These are phyloP conservation scores for Thielaviopsis euricoi DNA, from an alignment of 2,329 filamentous ascomycete genomes.

Conservation along the genomic window DNA sequence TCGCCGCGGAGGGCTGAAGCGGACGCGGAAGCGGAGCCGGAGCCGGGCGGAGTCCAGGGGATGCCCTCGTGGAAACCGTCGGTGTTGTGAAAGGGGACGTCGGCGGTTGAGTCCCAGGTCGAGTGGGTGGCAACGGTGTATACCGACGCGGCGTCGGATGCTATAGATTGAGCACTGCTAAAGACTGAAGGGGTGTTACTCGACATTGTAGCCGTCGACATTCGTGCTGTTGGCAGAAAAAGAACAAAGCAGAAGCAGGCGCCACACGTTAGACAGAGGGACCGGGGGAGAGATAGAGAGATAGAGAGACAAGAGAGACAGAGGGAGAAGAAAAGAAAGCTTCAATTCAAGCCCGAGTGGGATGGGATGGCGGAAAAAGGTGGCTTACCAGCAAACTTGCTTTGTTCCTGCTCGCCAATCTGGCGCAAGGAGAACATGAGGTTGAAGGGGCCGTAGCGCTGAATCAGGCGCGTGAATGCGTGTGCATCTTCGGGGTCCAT, in stretches of 20 bases:
- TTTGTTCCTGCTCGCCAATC: slow-evolving; percentile 10
- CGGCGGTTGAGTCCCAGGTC: slow-evolving; percentile 10
- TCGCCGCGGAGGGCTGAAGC: slow-evolving; percentile 4
- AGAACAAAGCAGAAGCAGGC: not conserved
- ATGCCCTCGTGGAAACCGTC: slow-evolving; percentile 6
- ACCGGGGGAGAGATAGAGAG: no score
- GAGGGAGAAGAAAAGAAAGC: no score
- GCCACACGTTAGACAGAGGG: not conserved
- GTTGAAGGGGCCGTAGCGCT: slow-evolving; percentile 13
- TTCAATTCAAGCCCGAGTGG: no score
- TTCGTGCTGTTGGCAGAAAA: slow-evolving; percentile 18
- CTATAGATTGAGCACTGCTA: slow-evolving; percentile 25
- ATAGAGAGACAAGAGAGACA: no score
- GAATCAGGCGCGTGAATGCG: slow-evolving; percentile 9
- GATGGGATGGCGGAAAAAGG: no score
- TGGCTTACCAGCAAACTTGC: not conserved
- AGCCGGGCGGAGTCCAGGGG: slow-evolving; percentile 8
- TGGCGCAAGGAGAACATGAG: slow-evolving; percentile 13
- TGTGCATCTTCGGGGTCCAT: slow-evolving; percentile 12
- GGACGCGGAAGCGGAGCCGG: not conserved
- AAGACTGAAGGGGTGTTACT: slow-evolving; percentile 25
- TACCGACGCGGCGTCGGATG: slow-evolving; percentile 18
- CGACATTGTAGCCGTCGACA: slow-evolving; percentile 24
- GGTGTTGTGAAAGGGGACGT: slow-evolving; percentile 6
- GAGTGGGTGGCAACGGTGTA: slow-evolving; percentile 10